Conservation (phyloP, 768 basidiomycete species). For the Leucosporidium creatinivorum region DNA sequence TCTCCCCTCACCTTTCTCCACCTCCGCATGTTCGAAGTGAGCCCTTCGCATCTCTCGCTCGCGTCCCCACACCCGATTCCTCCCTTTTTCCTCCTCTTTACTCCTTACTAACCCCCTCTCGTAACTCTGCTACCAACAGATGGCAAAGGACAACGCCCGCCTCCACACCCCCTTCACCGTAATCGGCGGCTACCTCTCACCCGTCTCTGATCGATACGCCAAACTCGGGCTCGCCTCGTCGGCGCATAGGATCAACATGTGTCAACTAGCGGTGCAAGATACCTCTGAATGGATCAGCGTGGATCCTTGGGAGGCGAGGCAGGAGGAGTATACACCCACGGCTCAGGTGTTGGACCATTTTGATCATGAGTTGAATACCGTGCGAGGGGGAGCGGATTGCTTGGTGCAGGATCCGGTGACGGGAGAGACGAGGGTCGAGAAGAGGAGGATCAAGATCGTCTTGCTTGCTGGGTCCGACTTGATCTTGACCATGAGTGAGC, state of each 20-base stretch:
- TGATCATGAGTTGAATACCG: slow-evolving; percentile 83
- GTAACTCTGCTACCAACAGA: slow-evolving; percentile 87
- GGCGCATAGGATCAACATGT: slow-evolving; percentile 67
- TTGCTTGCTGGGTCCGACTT: slow-evolving; percentile 96
- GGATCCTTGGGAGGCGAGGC: slow-evolving; percentile 95
- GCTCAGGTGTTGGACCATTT: slow-evolving; percentile 97
- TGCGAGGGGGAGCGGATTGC: slow-evolving; percentile 53
- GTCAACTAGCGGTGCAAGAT: slow-evolving; percentile 70
- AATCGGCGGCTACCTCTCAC: slow-evolving; percentile 90
- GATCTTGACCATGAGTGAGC: slow-evolving; percentile 96
- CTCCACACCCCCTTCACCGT: slow-evolving; percentile 90
- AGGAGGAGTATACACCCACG: slow-evolving; percentile 79
- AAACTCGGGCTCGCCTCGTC: slow-evolving; percentile 88
- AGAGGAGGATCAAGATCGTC: slow-evolving; percentile 76
- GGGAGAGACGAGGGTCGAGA: slow-evolving; percentile 44
- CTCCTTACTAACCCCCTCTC: slow-evolving; percentile 9
- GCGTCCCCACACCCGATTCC: background rate
- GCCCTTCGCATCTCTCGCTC: slow-evolving; percentile 46
- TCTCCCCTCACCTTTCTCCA: slow-evolving; percentile 32
- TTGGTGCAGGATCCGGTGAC: slow-evolving; percentile 12
- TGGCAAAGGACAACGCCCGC: slow-evolving; percentile 93
- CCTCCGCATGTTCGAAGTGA: slow-evolving; percentile 98
- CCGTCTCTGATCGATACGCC: slow-evolving; percentile 93
- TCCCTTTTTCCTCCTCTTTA: background rate
- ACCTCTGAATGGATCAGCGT: slow-evolving; percentile 94